These are phyloP conservation scores for Pyrenula massariospora DNA, from an alignment of 495 filamentous ascomycete species.

Conservation along the genomic window DNA sequence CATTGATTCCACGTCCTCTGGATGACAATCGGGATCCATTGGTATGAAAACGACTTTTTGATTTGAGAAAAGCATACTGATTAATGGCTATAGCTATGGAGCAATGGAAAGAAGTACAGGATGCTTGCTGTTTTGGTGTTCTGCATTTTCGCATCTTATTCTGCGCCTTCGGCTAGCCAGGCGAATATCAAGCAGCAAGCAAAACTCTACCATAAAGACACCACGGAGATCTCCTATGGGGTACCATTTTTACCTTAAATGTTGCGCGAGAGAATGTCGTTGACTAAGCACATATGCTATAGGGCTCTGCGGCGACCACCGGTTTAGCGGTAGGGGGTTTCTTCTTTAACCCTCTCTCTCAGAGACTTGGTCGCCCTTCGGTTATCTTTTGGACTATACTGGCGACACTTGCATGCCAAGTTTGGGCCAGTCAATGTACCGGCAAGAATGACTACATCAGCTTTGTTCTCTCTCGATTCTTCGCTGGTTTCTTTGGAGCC, in stretches of 20 bases:
- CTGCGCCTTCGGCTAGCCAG: conserved; percentile 5
- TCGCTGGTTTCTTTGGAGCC: conserved; percentile 15
- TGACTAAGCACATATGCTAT: too few relatives aligned
- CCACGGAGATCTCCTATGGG: conserved; percentile 19
- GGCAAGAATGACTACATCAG: conserved; percentile 15
- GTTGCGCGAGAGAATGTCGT: conserved; percentile 1
- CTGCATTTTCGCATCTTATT: conserved; percentile 4
- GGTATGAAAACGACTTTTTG: conserved; percentile 7
- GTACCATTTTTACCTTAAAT: conserved; percentile 6
- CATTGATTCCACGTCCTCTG: conserved; percentile 10
- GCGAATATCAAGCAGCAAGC: conserved; percentile 18
- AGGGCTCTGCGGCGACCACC: conserved; percentile 13
- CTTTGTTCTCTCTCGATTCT: conserved; percentile 21
- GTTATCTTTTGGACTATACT: conserved; percentile 20
- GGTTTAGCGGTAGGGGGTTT: conserved; percentile 17
- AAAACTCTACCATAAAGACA: conserved; percentile 16
- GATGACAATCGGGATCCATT: conserved; percentile 12
- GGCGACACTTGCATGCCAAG: conserved; percentile 7
- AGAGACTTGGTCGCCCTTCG: conserved; percentile 13
- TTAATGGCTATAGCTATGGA: conserved; percentile 3
- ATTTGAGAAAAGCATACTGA: neutral
- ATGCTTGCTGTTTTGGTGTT: conserved; percentile 7
- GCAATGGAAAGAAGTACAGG: conserved; percentile 3
- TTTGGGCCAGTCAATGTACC: conserved; percentile 21
- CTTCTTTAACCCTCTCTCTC: conserved; percentile 14